Evolutionary conservation across 2,329 filamentous ascomycete genomes (phyloP).

Genomic region (Elsinoe batatas): DNA sequence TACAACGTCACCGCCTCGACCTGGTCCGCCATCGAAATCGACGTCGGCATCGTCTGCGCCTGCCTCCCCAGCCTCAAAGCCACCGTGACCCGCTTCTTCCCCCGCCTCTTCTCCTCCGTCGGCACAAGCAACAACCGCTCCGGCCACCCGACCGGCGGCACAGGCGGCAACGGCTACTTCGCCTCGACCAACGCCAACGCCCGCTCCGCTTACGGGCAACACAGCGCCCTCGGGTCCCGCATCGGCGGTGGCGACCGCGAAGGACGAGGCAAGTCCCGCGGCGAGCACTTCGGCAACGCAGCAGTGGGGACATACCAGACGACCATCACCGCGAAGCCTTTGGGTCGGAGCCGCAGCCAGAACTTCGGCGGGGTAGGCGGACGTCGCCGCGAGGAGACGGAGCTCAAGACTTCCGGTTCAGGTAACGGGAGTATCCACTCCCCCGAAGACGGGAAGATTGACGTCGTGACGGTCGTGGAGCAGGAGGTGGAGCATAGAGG

Average conservation of each 20-base stretch:
- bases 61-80: conserved; percentile 18
- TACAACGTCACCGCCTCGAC: conserved; percentile 15
- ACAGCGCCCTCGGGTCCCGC: neutral
- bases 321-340: conserved; percentile 1
- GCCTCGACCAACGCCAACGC: neutral
- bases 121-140: neutral
- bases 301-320: conserved; percentile 3
- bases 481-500: conserved; percentile 5
- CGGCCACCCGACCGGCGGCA: neutral
- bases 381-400: neutral
- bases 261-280: neutral
- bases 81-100: conserved; percentile 12
- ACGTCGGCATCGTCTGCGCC: conserved; percentile 17
- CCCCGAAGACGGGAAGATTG: conserved; percentile 3
- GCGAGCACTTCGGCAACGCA: conserved; percentile 5
- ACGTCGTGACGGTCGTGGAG: conserved; percentile 10
- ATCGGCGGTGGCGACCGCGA: neutral
- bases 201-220: neutral
- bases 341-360: neutral
- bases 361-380: neutral
- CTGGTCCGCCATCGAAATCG: conserved; percentile 17
- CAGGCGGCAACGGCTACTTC: conserved; percentile 1
- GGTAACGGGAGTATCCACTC: neutral
- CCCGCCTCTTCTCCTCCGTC: conserved; percentile 2
- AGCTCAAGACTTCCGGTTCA: neutral